phyloP scores from a whole-genome alignment of 202 grass and related monocot genomes.

The Brachypodium distachyon region DNA sequence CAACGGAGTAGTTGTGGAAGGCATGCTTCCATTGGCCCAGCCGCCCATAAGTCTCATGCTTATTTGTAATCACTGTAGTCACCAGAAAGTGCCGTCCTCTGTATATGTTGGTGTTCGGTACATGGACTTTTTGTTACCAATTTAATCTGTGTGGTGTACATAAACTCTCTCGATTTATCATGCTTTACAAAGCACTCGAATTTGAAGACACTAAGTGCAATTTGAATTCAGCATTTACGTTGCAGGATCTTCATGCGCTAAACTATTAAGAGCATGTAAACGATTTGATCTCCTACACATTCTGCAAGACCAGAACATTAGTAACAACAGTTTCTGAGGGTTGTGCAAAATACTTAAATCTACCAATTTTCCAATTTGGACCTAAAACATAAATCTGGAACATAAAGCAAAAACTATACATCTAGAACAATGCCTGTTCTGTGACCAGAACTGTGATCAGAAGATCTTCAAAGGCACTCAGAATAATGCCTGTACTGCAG shows the following conservation, averaged over 20 bases:
- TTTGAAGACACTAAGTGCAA: background rate
- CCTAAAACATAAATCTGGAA: background rate
- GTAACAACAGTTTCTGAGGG: background rate
- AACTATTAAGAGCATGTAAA: background rate
- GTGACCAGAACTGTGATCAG: too few species aligned
- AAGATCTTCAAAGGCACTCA: too few species aligned
- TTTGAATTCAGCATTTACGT: background rate
- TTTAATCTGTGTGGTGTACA: background rate
- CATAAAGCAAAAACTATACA: background rate
- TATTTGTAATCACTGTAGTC: background rate
- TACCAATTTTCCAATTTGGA: too few species aligned
- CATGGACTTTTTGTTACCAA: background rate
- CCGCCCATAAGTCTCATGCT: too few species aligned
- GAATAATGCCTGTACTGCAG: too few species aligned
- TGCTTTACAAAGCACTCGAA: too few species aligned
- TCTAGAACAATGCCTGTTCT: too few species aligned
- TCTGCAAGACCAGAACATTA: background rate
- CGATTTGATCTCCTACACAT: background rate
- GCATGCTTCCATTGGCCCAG: background rate
- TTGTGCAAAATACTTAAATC: too few species aligned
- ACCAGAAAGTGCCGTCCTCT: background rate
- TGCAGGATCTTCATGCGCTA: background rate
- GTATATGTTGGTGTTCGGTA: background rate
- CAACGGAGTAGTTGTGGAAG: background rate
- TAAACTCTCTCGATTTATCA: background rate